Percentiles rank a stretch among this genome's conserved stretches.
Evolutionary conservation across 1,139 yeast species (phyloP).

Genomic region (Suhomyces bokatorum): DNA sequence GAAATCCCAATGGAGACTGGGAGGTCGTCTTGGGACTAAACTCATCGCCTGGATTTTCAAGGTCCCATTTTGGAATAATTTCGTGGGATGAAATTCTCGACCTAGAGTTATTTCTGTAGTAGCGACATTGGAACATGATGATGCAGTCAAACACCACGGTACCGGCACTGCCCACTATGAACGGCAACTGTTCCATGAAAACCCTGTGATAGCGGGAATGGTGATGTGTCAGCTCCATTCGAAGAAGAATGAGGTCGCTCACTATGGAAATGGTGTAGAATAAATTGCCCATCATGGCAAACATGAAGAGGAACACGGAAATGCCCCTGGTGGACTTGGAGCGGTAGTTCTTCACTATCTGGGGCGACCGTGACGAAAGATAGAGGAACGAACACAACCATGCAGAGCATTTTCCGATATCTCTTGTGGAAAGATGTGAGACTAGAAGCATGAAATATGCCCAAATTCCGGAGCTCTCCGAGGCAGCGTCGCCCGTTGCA

Average conservation of each 20-base stretch:
- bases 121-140: slow-evolving; percentile 37
- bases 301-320: slow-evolving; percentile 36
- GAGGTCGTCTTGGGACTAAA: neutral
- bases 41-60: neutral
- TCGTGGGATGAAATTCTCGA: neutral
- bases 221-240: neutral
- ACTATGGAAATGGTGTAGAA: slow-evolving; percentile 38
- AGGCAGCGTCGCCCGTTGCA: neutral
- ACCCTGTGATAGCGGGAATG: slow-evolving; percentile 15
- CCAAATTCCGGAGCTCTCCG: neutral
- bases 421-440: slow-evolving; percentile 1
- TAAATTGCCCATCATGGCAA: slow-evolving; percentile 40
- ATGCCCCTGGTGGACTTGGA: slow-evolving; percentile 38
- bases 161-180: slow-evolving; percentile 39
- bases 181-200: slow-evolving; percentile 35
- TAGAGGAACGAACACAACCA: slow-evolving; percentile 86
- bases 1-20: slow-evolving; percentile 22
- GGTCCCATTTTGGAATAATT: neutral
- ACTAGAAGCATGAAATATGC: neutral
- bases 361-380: slow-evolving; percentile 86
- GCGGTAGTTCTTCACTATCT: slow-evolving; percentile 49
- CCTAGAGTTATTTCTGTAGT: slow-evolving; percentile 16
- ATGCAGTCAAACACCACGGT: slow-evolving; percentile 37
- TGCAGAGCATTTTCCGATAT: slow-evolving; percentile 61
- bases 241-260: slow-evolving; percentile 28